These are phyloP conservation scores for Ambrosiella beaveri DNA, from an alignment of 2,329 filamentous ascomycete species.

Conservation along the genomic window DNA sequence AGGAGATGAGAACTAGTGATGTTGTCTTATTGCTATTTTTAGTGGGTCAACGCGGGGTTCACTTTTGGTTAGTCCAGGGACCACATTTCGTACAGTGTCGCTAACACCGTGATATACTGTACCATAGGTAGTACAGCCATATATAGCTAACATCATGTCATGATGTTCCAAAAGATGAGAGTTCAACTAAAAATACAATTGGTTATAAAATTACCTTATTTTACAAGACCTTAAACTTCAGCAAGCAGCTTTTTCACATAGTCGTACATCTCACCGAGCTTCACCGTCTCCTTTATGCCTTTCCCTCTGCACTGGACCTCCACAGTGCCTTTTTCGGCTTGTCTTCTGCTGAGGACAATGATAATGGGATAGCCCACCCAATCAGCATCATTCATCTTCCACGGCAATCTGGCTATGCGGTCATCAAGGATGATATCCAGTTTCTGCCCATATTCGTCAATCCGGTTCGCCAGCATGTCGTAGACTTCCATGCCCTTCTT, in stretches of 20 bases:
- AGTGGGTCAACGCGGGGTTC: slow-evolving; percentile 3
- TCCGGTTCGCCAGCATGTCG: slow-evolving; percentile 24
- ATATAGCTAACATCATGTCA: background rate
- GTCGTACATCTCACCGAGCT: slow-evolving; percentile 29
- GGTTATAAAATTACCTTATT: background rate
- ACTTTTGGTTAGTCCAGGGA: background rate
- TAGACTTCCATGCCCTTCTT: slow-evolving; percentile 42
- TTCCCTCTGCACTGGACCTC: slow-evolving; percentile 68
- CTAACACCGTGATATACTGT: background rate
- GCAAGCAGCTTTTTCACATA: slow-evolving; percentile 26
- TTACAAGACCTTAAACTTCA: background rate
- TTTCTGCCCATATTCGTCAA: slow-evolving; percentile 7
- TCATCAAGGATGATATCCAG: slow-evolving; percentile 63
- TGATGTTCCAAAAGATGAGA: background rate
- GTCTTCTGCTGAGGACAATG: slow-evolving; percentile 58
- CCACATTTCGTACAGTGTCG: background rate
- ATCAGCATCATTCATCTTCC: slow-evolving; percentile 85
- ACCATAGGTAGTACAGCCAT: background rate
- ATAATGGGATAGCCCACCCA: slow-evolving; percentile 74
- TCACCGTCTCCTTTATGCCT: slow-evolving; percentile 41
- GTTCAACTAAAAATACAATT: background rate
- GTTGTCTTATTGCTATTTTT: background rate
- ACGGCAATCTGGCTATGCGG: slow-evolving; percentile 47
- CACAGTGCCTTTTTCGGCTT: slow-evolving; percentile 38
- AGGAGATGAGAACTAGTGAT: background rate